phyloP scores from a whole-genome alignment of 495 filamentous ascomycete species.

The Aspergillus sclerotiicarbonarius region DNA sequence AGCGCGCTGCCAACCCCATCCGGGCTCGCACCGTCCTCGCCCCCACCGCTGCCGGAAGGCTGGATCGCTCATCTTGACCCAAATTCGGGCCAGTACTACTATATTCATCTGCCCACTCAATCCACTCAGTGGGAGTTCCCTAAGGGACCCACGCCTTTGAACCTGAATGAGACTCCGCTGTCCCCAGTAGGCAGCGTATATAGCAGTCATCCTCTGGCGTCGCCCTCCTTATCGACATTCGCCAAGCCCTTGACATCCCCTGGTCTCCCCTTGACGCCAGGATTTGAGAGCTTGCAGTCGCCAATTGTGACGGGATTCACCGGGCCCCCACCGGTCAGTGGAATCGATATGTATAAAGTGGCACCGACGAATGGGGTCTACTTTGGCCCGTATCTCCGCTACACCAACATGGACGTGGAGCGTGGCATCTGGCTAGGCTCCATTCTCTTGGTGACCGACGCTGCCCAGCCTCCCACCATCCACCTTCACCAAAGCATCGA shows the following conservation, averaged over 20 bases:
- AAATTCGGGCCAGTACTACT: conserved; percentile 96
- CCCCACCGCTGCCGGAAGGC: conserved; percentile 90
- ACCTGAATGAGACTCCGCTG: conserved; percentile 71
- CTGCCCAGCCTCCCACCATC: conserved; percentile 91
- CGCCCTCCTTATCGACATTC: conserved; percentile 65
- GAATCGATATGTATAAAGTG: conserved; percentile 89
- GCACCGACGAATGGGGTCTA: conserved; percentile 96
- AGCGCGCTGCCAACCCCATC: conserved; percentile 49
- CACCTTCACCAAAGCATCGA: conserved; percentile 92
- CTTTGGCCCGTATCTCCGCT: conserved; percentile 92
- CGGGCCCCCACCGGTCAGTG: conserved; percentile 80
- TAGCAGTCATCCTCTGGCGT: conserved; percentile 68
- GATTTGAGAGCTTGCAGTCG: conserved; percentile 73
- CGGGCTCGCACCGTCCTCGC: conserved; percentile 68
- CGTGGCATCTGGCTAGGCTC: conserved; percentile 85
- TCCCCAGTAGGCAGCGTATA: conserved; percentile 80
- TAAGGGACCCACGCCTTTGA: conserved; percentile 81
- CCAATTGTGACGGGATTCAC: conserved; percentile 72
- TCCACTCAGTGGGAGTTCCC: conserved; percentile 99
- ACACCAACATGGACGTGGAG: conserved; percentile 96
- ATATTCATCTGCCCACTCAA: conserved; percentile 94
- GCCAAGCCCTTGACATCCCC: conserved; percentile 77
- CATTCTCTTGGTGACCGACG: conserved; percentile 82
- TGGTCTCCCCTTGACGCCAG: conserved; percentile 69
- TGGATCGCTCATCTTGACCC: conserved; percentile 98